Base-by-base conservation (phyloP, 306 rosid genomes). In the Mimosa pudica region DNA sequence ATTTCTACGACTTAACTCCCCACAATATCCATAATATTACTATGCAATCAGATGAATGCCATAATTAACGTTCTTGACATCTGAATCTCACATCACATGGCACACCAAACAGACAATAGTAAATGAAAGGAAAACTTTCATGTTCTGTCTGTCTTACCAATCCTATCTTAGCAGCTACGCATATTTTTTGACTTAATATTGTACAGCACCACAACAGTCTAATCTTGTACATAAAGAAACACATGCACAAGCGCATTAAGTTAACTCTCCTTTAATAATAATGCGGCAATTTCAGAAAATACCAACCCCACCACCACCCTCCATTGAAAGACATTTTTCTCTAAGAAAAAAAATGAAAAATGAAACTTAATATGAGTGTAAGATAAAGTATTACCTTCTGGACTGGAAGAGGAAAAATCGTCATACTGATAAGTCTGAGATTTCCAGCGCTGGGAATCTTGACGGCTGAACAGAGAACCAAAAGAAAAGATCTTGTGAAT, bases 401-500 rank as follows among this genome's bases (percentile, higher is more conserved):
- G 98, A 63, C 93, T 89, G 24, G 91, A 88, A 80, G 98, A 96
- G 74, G 85, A 86, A 24, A 24, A 24, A 79, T 89, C 91, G 58
- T 47, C 88, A 17, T 36, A 84, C 12, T 88, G 82, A 77, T 63
- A 76, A 73, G 76, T 80, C 55, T 83, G 82, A 64, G 97, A 84
- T 78, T 91, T 91, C 80, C 88, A 83, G 7, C 83, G 96, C 24
- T 84, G 86, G 74, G 90, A 88, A 18, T 92, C 93, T 18, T 75
- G 87, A 45, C 96, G 94, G 77, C 71, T 86, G 87, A 96, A 90
- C 71, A 96, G 89, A 54, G 92, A 91, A 55, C 88, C 86, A 78
- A 93, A 92, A 88, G 93, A 90, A 67, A 93, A 93, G 94, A 96
- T 90, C 97, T 90, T 96, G 69, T 91, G 92, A 74, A 96, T 88